Conservation (phyloP, 805 yeast species). For the Scheffersomyces spartinae region DNA sequence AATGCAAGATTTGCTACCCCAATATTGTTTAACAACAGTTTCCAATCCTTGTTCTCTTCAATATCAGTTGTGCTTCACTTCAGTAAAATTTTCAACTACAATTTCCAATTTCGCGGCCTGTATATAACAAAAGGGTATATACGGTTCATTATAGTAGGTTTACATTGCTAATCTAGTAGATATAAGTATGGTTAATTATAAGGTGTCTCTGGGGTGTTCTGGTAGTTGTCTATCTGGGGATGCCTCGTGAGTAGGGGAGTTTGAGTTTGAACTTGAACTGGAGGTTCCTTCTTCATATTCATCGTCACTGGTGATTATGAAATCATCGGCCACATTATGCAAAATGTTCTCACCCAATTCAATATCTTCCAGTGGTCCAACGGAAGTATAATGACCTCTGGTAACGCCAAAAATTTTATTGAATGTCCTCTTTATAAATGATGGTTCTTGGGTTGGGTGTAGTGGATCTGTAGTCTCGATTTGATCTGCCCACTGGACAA, state of each 20-base stretch:
- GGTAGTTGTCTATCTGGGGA: background rate
- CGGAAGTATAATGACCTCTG: slow-evolving; percentile 13
- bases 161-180: background rate
- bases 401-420: slow-evolving; percentile 10
- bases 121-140: slow-evolving; percentile 1
- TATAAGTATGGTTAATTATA: background rate
- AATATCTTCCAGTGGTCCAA: slow-evolving; percentile 20
- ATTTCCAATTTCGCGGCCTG: background rate
- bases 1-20: background rate
- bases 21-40: background rate
- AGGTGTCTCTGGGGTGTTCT: background rate
- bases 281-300: slow-evolving; percentile 23
- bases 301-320: slow-evolving; percentile 39
- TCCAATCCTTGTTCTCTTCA: background rate
- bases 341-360: slow-evolving; percentile 27
- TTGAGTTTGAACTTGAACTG: no score
- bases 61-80: background rate
- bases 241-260: no score
- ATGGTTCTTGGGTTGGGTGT: background rate
- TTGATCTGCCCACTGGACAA: slow-evolving; percentile 38
- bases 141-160: background rate
- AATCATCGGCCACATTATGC: slow-evolving; percentile 20
- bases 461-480: slow-evolving; percentile 16
- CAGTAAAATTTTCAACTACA: no score
- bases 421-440: slow-evolving; percentile 12